A percentile compares a stretch with the other conserved stretches of the same genome.
Conservation (phyloP, 495 filamentous ascomycete genomes). For the Articulospora tetracladia region DNA sequence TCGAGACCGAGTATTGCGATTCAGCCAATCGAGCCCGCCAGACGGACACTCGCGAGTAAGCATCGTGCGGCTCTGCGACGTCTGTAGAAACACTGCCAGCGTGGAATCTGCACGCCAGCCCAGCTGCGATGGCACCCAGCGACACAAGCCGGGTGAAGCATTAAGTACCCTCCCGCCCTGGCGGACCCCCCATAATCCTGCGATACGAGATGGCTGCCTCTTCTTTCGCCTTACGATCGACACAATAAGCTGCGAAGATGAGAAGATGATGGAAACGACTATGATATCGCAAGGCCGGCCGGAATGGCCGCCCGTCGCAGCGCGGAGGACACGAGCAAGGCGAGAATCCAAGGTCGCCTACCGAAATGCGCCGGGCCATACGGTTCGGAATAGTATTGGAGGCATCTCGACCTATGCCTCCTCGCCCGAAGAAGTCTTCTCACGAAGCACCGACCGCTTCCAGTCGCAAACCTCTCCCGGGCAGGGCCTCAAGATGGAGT, state of each 20-base stretch:
- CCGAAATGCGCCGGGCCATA: conserved; percentile 8
- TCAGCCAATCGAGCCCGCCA: not conserved
- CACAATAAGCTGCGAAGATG: not conserved
- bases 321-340: conserved; percentile 9
- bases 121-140: not conserved
- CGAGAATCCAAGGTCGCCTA: conserved; percentile 17
- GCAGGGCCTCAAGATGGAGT: not conserved
- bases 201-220: not conserved
- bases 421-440: not conserved
- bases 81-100: not conserved
- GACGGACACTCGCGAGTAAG: not conserved
- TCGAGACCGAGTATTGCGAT: not conserved
- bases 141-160: not conserved
- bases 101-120: not conserved
- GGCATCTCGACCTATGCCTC: conserved; percentile 2
- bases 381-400: not conserved
- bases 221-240: not conserved
- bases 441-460: conserved; percentile 1
- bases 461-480: not conserved
- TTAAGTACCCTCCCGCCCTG: not conserved
- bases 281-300: conserved; percentile 1
- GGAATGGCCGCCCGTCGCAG: not conserved
- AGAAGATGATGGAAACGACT: not conserved
- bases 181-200: not conserved
- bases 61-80: not conserved